Percentiles rank a stretch among this genome's conserved stretches.
Conservation (phyloP, 148 eudicot species). For the Camellia granthamiana region DNA sequence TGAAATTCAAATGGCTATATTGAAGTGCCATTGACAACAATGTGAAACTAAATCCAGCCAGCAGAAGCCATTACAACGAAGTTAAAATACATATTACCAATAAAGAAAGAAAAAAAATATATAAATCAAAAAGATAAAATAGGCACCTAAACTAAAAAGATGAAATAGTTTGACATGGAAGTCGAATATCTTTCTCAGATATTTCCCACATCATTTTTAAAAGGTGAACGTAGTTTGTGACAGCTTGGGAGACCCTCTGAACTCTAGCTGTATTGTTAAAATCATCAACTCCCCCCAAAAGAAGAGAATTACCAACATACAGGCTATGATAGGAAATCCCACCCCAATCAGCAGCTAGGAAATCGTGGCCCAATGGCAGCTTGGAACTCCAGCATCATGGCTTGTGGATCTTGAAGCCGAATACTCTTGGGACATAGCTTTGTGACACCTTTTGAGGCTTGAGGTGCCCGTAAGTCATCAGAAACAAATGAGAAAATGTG, state of each 20-base stretch:
- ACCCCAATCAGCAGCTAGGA: not conserved
- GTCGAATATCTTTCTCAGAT: not conserved
- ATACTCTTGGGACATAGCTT: constrained; percentile 58
- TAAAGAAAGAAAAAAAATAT: not conserved
- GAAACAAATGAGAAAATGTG: constrained; percentile 63
- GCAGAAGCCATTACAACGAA: not conserved
- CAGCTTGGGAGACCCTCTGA: not conserved
- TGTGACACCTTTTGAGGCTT: constrained; percentile 60
- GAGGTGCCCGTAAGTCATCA: constrained; percentile 72
- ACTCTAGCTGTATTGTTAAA: constrained; percentile 3
- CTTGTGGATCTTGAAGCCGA: constrained; percentile 72
- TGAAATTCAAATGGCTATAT: not conserved
- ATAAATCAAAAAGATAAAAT: not conserved
- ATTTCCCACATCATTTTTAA: not conserved
- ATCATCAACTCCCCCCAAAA: not conserved
- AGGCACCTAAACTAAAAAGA: not conserved
- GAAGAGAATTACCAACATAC: not conserved
- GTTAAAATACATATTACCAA: not conserved
- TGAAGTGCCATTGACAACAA: constrained; percentile 1
- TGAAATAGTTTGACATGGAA: constrained; percentile 5
- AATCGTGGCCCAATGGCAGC: not conserved
- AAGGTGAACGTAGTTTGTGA: constrained; percentile 8
- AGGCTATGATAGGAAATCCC: not conserved
- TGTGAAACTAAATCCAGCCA: constrained; percentile 2
- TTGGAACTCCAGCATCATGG: constrained; percentile 31